Base-by-base conservation (phyloP, 1,284 basidiomycete genomes). In the Microbotryum intermedium region DNA sequence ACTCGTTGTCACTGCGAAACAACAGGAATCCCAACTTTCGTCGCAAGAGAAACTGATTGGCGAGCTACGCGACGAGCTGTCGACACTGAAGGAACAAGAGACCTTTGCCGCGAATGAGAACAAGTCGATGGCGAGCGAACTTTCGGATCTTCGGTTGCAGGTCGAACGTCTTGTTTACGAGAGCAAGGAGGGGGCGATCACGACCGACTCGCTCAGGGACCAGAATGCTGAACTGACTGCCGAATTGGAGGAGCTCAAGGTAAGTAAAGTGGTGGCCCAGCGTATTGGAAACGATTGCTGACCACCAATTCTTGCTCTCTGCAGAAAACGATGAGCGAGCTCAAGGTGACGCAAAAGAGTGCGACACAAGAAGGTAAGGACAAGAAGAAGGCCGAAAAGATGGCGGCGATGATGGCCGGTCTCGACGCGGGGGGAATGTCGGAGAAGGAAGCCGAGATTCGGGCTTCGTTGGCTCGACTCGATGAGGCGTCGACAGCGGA, bases 401-500 rank as follows among this genome's bases (percentile, higher is more conserved):
- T 99, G 87, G 92, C 90, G n/a, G 81, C 94, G 69, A 95, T 99
- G 91, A 97, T 99, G 93, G 90, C 93, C 64, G 94, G 95, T 76
- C 95, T 98, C 72, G 93, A 93, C 78, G 83, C 87, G 78, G 88
- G 87, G 30, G 83, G 86, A 2, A 86, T 93, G 74, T 91, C 89
- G 45, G 91, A 94, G 78, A 90, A 91, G 78, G 91, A 94, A 74
- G 90, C 93, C 71, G 87, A 90, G 70, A 82, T 95, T 70, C 85
- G 91, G 59, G 82, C 85, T 54, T 82, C 90, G 53, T 80, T 95
- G 60, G 79, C 83, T 28, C 92, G 92, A 74, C 80, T 97, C 67
- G 67, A 94, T 55, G 66, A 72, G 68, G 80, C 79, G 59, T 81
- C 87, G 64, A 86, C 90, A 71, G 79, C 78, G 25, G 80, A 82